These are phyloP conservation scores for Myxozyma vanderwaltii DNA, from an alignment of 805 yeast species.

Conservation along the genomic window DNA sequence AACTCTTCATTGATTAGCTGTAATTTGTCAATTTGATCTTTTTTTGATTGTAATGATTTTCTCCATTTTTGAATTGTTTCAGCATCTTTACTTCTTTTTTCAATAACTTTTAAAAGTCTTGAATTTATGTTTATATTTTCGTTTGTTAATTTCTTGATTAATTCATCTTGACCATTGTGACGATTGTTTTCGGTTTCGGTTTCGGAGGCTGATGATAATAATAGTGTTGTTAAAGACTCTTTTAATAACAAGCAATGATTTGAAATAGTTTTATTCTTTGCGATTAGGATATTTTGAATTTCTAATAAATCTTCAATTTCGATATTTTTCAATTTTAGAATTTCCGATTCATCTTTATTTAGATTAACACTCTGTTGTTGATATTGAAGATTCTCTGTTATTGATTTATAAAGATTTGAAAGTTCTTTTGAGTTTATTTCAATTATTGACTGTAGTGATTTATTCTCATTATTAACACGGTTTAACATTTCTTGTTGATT, in stretches of 20 bases:
- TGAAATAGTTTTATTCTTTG: conserved; percentile 4
- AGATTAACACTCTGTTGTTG: too few relatives aligned
- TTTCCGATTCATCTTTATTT: too few relatives aligned
- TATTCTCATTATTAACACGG: too few relatives aligned
- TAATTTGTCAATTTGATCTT: background rate
- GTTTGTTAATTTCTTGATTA: background rate
- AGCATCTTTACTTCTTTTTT: background rate
- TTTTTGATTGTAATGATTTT: background rate
- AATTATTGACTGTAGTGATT: too few relatives aligned
- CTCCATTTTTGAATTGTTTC: conserved; percentile 8
- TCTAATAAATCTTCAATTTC: background rate
- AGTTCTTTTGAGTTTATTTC: too few relatives aligned
- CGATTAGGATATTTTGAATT: background rate
- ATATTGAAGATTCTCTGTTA: too few relatives aligned
- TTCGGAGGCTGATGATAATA: too few relatives aligned
- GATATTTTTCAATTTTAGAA: background rate
- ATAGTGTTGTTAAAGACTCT: too few relatives aligned
- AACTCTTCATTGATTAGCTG: background rate
- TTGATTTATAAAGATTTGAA: too few relatives aligned
- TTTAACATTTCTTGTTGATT: too few relatives aligned
- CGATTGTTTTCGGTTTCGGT: too few relatives aligned
- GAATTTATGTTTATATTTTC: background rate
- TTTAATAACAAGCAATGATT: too few relatives aligned
- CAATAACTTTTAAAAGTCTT: background rate
- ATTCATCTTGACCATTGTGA: background rate